phyloP scores from a whole-genome alignment of 306 rosid species.

The Rosa lucieae region DNA sequence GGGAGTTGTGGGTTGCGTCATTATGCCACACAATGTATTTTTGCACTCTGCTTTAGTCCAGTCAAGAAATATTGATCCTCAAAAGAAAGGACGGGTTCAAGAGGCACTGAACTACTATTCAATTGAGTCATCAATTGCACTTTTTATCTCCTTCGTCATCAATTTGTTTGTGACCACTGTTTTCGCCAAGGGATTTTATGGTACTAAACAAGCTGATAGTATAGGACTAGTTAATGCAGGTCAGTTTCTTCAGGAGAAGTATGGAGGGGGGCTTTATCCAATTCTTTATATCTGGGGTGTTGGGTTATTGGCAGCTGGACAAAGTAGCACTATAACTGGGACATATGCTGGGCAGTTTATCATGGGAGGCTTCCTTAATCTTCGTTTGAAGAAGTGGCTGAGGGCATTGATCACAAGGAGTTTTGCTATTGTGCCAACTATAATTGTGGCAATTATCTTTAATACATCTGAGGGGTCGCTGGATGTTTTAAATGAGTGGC shows the following conservation, averaged over 20 bases:
- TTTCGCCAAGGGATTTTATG: constrained; percentile 80
- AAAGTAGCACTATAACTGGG: constrained; percentile 90
- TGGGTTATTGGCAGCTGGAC: constrained; percentile 90
- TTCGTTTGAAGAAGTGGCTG: constrained; percentile 83
- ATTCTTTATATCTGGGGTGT: constrained; percentile 90
- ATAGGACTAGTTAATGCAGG: constrained; percentile 90
- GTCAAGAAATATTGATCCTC: constrained; percentile 69
- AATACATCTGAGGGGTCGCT: constrained; percentile 70
- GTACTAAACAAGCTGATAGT: constrained; percentile 57
- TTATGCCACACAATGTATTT: constrained; percentile 90
- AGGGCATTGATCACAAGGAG: constrained; percentile 86
- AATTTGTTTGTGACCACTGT: constrained; percentile 79
- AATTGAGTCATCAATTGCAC: constrained; percentile 73
- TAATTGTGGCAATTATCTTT: constrained; percentile 68
- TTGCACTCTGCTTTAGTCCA: constrained; percentile 90
- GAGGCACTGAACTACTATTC: constrained; percentile 87
- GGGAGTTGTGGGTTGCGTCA: constrained; percentile 88
- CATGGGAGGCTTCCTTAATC: constrained; percentile 96
- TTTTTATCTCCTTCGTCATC: constrained; percentile 66
- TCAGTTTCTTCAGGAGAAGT: constrained; percentile 74
- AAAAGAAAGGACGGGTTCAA: constrained; percentile 69
- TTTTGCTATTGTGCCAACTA: constrained; percentile 84
- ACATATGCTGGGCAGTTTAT: constrained; percentile 93
- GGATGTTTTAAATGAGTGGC: constrained; percentile 88
- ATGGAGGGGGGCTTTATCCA: constrained; percentile 79